A percentile compares a stretch with the other conserved stretches of the same genome.
Conservation (phyloP, 2,329 filamentous ascomycete species). For the Trichoderma aggressivum region DNA sequence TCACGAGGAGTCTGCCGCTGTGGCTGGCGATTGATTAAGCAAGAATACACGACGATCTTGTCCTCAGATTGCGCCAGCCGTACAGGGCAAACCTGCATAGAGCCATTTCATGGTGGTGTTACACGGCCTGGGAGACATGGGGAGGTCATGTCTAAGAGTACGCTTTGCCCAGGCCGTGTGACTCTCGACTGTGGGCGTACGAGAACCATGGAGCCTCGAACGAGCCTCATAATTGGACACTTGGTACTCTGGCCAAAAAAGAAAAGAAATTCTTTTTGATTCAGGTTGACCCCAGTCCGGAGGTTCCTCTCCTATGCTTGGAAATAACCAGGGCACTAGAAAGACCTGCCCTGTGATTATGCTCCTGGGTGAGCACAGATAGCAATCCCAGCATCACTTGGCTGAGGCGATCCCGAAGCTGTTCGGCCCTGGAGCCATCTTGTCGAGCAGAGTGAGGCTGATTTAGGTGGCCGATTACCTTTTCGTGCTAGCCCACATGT, state of each 20-base stretch:
- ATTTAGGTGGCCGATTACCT: not conserved
- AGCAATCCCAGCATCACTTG: not conserved
- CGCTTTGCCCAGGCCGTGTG: not conserved
- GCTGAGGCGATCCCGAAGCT: not conserved
- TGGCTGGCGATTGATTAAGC: not conserved
- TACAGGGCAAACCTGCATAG: not conserved
- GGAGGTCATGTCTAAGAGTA: not conserved
- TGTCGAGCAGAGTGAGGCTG: not conserved
- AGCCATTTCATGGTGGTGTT: not conserved
- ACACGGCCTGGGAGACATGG: not conserved
- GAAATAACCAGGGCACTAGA: not conserved
- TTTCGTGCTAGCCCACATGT: not conserved
- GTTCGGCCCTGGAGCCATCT: not conserved
- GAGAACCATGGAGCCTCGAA: not conserved
- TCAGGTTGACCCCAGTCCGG: not conserved
- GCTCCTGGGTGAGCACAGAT: not conserved
- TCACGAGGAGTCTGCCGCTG: not conserved
- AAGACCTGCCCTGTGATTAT: not conserved
- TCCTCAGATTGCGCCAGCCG: not conserved
- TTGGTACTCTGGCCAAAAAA: not conserved
- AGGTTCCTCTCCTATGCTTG: not conserved
- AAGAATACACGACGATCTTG: not conserved
- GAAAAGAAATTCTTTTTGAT: not conserved
- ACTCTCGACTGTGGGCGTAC: not conserved
- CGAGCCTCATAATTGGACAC: not conserved